phyloP scores from a whole-genome alignment of 2,329 filamentous ascomycete genomes.

The Herpotrichia juniperi region DNA sequence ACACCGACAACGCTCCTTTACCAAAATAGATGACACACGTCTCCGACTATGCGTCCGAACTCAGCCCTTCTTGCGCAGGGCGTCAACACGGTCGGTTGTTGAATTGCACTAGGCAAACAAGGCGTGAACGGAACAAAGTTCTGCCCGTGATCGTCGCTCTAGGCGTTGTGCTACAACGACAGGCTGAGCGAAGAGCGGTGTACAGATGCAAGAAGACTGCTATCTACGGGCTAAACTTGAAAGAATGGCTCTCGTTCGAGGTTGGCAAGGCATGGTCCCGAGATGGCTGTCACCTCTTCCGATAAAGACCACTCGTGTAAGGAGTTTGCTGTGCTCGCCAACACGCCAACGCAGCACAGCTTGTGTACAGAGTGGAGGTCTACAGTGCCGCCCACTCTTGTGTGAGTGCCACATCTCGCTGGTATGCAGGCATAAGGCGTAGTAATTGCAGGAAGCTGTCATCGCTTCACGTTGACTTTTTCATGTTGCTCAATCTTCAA shows the following conservation, averaged over 20 bases:
- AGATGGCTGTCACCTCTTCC: constrained; percentile 13
- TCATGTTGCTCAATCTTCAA: constrained; percentile 12
- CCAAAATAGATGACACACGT: constrained; percentile 17
- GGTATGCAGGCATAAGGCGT: constrained; percentile 18
- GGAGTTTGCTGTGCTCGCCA: constrained; percentile 24
- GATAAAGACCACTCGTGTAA: constrained; percentile 9
- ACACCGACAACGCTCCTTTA: not conserved
- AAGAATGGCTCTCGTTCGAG: constrained; percentile 10
- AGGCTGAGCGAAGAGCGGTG: constrained; percentile 26
- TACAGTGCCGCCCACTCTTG: constrained; percentile 8
- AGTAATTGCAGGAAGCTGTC: constrained; percentile 23
- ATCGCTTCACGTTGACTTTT: constrained; percentile 4
- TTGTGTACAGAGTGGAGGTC: constrained; percentile 24
- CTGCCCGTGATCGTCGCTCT: constrained; percentile 12
- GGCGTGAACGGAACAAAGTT: not conserved
- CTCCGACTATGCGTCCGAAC: constrained; percentile 21
- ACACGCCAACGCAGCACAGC: constrained; percentile 34
- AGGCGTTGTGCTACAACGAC: constrained; percentile 22
- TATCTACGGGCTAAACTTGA: constrained; percentile 2
- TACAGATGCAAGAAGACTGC: constrained; percentile 18
- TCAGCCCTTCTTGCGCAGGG: constrained; percentile 8
- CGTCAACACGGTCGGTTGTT: constrained; percentile 9
- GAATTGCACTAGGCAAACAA: constrained; percentile 6
- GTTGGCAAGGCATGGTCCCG: constrained; percentile 10
- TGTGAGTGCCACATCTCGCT: constrained; percentile 13